A percentile compares a stretch with the other conserved stretches of the same genome.
phyloP scores from a whole-genome alignment of 495 filamentous ascomycete genomes.

The Aspergillus incahuasiensis region DNA sequence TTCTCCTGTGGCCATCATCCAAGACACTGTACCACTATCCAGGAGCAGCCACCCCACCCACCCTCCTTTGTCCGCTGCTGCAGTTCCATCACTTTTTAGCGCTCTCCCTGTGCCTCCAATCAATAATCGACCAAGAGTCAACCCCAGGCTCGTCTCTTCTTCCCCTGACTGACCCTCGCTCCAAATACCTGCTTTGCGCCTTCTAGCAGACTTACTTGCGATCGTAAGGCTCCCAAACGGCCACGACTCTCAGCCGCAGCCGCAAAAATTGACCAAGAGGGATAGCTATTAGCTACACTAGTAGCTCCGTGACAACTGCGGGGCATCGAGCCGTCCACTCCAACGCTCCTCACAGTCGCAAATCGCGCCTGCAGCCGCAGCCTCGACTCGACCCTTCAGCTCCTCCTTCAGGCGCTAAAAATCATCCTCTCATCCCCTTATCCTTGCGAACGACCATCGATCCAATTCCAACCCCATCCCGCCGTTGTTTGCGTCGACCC shows the following conservation, averaged over 20 bases:
- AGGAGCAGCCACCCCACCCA: neutral
- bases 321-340: conserved; percentile 2
- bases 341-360: neutral
- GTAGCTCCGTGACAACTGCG: conserved; percentile 6
- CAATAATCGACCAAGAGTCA: conserved; percentile 9
- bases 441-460: neutral
- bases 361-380: conserved; percentile 2
- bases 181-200: conserved; percentile 1
- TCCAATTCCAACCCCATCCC: neutral
- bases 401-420: conserved; percentile 4
- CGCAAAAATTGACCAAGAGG: neutral
- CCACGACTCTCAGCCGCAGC: neutral
- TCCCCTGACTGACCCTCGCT: conserved; percentile 4
- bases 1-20: neutral
- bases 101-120: conserved; percentile 13
- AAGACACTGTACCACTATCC: neutral
- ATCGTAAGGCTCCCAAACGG: neutral
- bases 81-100: conserved; percentile 12
- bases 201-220: neutral
- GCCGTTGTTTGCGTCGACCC: neutral
- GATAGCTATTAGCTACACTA: neutral
- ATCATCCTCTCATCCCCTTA: conserved; percentile 4
- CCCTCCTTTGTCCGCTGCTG: conserved; percentile 7
- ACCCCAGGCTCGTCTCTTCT: conserved; percentile 12
- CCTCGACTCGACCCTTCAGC: conserved; percentile 6